These are phyloP conservation scores for Plasmodium yoelii DNA, from an alignment of 169 alveolate species.

Conservation along the genomic window DNA sequence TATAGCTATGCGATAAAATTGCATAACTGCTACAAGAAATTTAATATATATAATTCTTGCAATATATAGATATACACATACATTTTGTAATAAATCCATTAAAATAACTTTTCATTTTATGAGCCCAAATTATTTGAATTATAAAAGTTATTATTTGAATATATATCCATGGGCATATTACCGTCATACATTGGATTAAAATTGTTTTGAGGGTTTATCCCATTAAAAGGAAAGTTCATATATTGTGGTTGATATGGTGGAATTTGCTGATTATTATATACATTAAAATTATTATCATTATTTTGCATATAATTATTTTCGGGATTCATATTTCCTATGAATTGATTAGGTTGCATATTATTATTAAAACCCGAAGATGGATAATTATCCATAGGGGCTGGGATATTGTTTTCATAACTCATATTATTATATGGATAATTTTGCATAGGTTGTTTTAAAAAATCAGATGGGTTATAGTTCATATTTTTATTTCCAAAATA, in stretches of 20 bases:
- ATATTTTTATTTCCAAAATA: constrained; percentile 40
- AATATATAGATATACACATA: no score
- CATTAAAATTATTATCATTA: constrained; percentile 37
- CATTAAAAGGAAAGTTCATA: constrained; percentile 54
- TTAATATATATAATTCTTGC: no score
- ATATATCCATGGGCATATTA: constrained; percentile 45
- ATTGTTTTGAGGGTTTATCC: constrained; percentile 31
- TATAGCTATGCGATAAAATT: neutral
- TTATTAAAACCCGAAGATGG: neutral
- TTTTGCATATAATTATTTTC: constrained; percentile 53
- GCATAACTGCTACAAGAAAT: no score
- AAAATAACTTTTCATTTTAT: neutral
- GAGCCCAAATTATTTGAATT: constrained; percentile 32
- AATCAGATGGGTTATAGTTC: constrained; percentile 38
- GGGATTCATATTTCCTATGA: constrained; percentile 24
- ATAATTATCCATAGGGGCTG: constrained; percentile 2
- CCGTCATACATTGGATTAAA: constrained; percentile 35
- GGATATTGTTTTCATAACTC: constrained; percentile 32
- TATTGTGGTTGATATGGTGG: constrained; percentile 23
- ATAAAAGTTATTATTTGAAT: constrained; percentile 32
- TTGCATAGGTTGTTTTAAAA: constrained; percentile 28
- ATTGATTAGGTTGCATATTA: neutral
- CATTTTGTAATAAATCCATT: no score
- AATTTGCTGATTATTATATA: constrained; percentile 30
- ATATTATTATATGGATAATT: constrained; percentile 34